phyloP scores from a whole-genome alignment of 139 green algal species.

The Micractinium sp. region DNA sequence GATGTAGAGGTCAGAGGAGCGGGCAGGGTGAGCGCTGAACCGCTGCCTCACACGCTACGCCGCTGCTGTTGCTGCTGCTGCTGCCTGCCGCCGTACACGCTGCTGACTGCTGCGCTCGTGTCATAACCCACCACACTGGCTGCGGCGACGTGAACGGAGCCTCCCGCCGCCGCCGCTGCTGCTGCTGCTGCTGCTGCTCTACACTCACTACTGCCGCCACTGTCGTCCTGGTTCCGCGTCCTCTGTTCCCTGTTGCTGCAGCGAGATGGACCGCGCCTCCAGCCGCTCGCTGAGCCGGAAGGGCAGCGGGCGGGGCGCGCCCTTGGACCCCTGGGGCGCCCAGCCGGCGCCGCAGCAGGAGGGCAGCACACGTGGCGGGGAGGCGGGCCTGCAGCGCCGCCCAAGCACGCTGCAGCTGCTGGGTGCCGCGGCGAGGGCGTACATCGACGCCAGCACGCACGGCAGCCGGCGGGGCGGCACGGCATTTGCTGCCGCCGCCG shows the following conservation, averaged over 20 bases:
- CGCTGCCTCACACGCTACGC: background rate
- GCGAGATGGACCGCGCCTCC: background rate
- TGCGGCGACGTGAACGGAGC: no score
- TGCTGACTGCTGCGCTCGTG: background rate
- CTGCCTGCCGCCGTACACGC: no score
- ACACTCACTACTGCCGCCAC: background rate
- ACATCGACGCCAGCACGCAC: constrained; percentile 17
- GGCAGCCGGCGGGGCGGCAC: constrained; percentile 24
- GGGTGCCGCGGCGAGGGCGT: background rate
- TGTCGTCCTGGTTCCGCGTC: background rate
- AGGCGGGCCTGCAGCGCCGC: background rate
- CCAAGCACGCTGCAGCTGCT: constrained; percentile 29
- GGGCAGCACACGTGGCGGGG: background rate
- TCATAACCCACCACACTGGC: no score
- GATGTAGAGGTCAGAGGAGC: no score
- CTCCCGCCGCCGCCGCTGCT: no score
- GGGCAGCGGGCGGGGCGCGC: background rate
- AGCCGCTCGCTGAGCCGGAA: background rate
- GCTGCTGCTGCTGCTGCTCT: background rate
- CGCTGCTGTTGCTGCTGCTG: background rate
- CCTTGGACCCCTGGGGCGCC: background rate
- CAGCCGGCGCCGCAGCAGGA: background rate
- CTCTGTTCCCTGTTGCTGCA: background rate
- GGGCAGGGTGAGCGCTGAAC: background rate
- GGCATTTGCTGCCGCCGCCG: background rate